These are phyloP conservation scores for Cyclotella atomus DNA, from an alignment of 108 stramenopile genomes.

Conservation along the genomic window DNA sequence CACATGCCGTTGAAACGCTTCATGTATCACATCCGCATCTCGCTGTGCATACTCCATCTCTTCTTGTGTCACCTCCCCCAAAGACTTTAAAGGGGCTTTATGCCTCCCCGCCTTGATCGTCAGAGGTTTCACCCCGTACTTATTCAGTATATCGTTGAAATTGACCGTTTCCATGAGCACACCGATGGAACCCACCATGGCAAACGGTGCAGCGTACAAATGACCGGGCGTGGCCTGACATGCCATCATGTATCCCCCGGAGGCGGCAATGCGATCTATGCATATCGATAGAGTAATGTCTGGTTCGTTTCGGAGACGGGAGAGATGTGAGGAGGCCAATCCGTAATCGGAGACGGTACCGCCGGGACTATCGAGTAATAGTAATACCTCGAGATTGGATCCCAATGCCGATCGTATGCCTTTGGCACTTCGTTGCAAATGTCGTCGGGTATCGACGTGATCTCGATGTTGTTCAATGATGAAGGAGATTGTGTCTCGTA, in stretches of 20 bases:
- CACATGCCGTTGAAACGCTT: slow-evolving; percentile 72
- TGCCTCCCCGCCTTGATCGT: slow-evolving; percentile 74
- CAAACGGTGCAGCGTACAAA: slow-evolving; percentile 82
- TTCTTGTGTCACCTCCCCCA: slow-evolving; percentile 64
- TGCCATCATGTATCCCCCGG: slow-evolving; percentile 84
- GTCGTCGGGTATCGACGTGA: slow-evolving; percentile 46
- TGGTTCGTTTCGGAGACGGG: slow-evolving; percentile 57
- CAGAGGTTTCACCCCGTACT: slow-evolving; percentile 70
- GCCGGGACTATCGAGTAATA: slow-evolving; percentile 70
- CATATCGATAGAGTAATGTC: slow-evolving; percentile 58
- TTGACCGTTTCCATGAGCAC: slow-evolving; percentile 79
- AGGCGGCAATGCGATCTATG: slow-evolving; percentile 69
- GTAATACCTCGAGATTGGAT: slow-evolving; percentile 61
- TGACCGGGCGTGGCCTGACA: slow-evolving; percentile 65
- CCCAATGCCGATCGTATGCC: slow-evolving; percentile 44
- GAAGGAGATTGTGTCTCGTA: slow-evolving; percentile 72
- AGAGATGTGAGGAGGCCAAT: slow-evolving; percentile 73
- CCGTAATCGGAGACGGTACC: slow-evolving; percentile 79
- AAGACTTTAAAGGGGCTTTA: slow-evolving; percentile 72
- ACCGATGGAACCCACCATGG: slow-evolving; percentile 79
- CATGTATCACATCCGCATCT: slow-evolving; percentile 67
- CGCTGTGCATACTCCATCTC: slow-evolving; percentile 64
- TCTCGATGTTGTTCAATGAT: slow-evolving; percentile 62
- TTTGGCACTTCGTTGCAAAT: slow-evolving; percentile 20
- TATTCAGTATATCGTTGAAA: slow-evolving; percentile 60